Percentiles rank a stretch among this genome's conserved stretches.
Conservation (phyloP, 768 basidiomycete genomes). For the Suillus subalutaceus region DNA sequence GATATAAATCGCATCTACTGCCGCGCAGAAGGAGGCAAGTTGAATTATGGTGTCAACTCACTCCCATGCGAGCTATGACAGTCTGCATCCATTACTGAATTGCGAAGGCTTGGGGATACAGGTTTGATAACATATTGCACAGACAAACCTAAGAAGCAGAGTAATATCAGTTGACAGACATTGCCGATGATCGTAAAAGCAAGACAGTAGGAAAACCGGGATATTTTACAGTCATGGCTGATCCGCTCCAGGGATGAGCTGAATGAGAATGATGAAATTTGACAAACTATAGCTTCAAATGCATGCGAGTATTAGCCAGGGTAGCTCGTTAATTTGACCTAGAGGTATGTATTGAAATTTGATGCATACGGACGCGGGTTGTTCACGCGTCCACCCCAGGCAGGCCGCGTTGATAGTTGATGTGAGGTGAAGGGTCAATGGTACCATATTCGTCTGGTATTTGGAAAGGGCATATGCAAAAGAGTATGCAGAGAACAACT, state of each 20-base stretch:
- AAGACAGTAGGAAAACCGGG: background rate
- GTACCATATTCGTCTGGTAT: too few species aligned
- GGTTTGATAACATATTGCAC: constrained; percentile 27
- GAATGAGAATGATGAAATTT: background rate
- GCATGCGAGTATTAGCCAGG: background rate
- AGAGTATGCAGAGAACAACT: too few species aligned
- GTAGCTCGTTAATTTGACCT: background rate
- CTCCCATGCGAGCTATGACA: background rate
- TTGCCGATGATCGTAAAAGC: background rate
- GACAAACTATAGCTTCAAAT: background rate
- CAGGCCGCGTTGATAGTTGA: too few species aligned
- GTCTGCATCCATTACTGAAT: background rate
- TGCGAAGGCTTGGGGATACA: constrained; percentile 36
- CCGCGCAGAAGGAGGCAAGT: background rate
- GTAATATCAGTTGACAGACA: background rate
- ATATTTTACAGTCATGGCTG: background rate
- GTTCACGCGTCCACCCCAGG: background rate
- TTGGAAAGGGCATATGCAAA: too few species aligned
- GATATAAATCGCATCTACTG: background rate
- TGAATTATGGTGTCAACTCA: background rate
- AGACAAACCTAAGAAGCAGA: background rate
- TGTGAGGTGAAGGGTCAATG: too few species aligned
- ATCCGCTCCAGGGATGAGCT: background rate
- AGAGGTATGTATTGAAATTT: background rate
- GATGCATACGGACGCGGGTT: background rate